Conservation (phyloP, 345 rosid species). For the Dipteronia dyeriana region DNA sequence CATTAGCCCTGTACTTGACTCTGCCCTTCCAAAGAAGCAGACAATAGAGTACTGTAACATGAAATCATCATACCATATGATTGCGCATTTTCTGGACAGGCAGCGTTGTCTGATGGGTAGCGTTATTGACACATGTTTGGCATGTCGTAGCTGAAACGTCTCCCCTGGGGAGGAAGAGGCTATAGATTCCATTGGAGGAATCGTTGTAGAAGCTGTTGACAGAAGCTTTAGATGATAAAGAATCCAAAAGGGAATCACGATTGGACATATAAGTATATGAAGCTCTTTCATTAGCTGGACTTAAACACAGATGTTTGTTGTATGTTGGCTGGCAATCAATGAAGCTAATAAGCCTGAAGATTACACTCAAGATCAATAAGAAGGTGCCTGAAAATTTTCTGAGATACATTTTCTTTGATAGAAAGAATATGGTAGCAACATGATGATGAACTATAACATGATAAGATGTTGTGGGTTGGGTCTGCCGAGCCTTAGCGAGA, state of each 20-base stretch:
- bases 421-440: neutral
- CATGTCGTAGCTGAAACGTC: conserved; percentile 21
- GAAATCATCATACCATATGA: conserved; percentile 27
- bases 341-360: neutral
- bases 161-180: conserved; percentile 28
- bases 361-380: neutral
- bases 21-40: conserved; percentile 11
- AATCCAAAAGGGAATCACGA: neutral
- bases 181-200: conserved; percentile 20
- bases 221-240: conserved; percentile 13
- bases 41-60: conserved; percentile 33
- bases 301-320: neutral
- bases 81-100: conserved; percentile 21
- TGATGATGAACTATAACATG: neutral
- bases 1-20: neutral
- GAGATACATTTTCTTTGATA: neutral
- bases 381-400: neutral
- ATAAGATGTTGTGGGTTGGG: too few species aligned
- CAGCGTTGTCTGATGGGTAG: conserved; percentile 6
- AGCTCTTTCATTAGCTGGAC: neutral
- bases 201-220: conserved; percentile 32
- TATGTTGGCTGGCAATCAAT: conserved; percentile 6
- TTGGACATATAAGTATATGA: conserved; percentile 7
- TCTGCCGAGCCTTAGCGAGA: too few species aligned
- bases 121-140: conserved; percentile 18